Conservation (phyloP, 2,329 filamentous ascomycete species). For the Phialemoniopsis sp. region DNA sequence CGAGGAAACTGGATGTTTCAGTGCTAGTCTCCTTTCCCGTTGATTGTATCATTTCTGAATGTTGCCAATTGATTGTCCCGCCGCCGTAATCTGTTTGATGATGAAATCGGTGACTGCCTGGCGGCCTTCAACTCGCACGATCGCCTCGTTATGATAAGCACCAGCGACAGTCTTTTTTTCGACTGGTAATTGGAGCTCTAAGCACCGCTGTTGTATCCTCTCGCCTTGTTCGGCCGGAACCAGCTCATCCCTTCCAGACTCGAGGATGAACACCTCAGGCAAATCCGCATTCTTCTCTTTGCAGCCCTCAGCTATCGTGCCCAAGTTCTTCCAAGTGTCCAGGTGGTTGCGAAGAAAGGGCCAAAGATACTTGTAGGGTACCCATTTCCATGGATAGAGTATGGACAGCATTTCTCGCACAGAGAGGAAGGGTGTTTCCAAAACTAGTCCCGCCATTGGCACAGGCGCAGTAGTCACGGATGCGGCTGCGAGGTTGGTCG, state of each 20-base stretch:
- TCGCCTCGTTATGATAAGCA: slow-evolving; percentile 55
- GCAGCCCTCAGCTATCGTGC: slow-evolving; percentile 29
- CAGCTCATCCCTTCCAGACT: slow-evolving; percentile 55
- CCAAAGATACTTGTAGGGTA: slow-evolving; percentile 72
- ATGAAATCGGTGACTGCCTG: slow-evolving; percentile 40
- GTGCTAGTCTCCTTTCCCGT: no score
- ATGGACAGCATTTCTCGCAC: slow-evolving; percentile 66
- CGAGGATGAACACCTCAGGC: slow-evolving; percentile 44
- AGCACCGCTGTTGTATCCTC: slow-evolving; percentile 40
- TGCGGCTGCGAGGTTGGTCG: slow-evolving; percentile 53
- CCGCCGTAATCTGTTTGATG: slow-evolving; percentile 13
- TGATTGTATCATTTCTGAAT: no score
- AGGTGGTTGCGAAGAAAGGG: slow-evolving; percentile 67
- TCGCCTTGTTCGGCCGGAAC: slow-evolving; percentile 48
- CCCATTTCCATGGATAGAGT: slow-evolving; percentile 74
- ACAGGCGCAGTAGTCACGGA: slow-evolving; percentile 30
- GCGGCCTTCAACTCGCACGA: slow-evolving; percentile 40
- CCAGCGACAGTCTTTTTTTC: slow-evolving; percentile 36
- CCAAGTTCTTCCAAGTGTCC: slow-evolving; percentile 49
- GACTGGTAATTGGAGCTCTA: slow-evolving; percentile 40
- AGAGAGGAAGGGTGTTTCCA: slow-evolving; percentile 75
- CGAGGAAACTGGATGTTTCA: no score
- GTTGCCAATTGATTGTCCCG: no score
- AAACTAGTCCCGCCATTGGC: slow-evolving; percentile 47
- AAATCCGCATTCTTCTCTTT: slow-evolving; percentile 10